Evolutionary conservation across 805 yeast genomes (phyloP).

Genomic region (Pichia deserticola): DNA sequence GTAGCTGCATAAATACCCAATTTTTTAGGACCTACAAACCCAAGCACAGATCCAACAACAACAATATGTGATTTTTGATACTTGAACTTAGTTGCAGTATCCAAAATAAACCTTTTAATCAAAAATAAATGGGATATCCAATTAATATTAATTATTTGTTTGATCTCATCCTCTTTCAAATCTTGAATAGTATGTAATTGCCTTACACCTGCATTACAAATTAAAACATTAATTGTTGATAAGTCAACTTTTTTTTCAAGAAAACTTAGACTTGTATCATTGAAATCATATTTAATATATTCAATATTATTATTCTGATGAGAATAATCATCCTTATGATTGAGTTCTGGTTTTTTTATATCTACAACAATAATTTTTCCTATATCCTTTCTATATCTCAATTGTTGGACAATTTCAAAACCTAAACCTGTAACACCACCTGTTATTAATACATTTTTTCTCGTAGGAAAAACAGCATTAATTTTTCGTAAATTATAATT

Average conservation of each 20-base stretch:
- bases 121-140: slow-evolving; percentile 38
- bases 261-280: slow-evolving; percentile 16
- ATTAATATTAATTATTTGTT: slow-evolving; percentile 33
- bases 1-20: slow-evolving; percentile 43
- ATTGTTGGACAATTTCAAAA: slow-evolving; percentile 27
- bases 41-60: slow-evolving; percentile 40
- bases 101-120: slow-evolving; percentile 22
- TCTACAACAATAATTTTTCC: slow-evolving; percentile 30
- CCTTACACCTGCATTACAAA: slow-evolving; percentile 46
- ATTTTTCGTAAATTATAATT: slow-evolving; percentile 6
- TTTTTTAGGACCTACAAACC: slow-evolving; percentile 40
- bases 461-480: not conserved
- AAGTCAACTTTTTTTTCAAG: slow-evolving; percentile 13
- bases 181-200: slow-evolving; percentile 28
- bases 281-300: slow-evolving; percentile 23
- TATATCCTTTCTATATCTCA: not conserved
- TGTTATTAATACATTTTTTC: slow-evolving; percentile 20
- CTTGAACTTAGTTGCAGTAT: slow-evolving; percentile 13
- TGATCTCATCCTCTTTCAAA: slow-evolving; percentile 19
- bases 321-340: slow-evolving; percentile 2
- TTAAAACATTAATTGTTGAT: slow-evolving; percentile 24
- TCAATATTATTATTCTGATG: slow-evolving; percentile 11
- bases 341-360: slow-evolving; percentile 15
- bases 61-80: slow-evolving; percentile 31
- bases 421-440: slow-evolving; percentile 53